Evolutionary conservation across 2,329 filamentous ascomycete species (phyloP), one percentile per base, ranked within the genome.

Genomic region (Eurotiales sp.): DNA sequence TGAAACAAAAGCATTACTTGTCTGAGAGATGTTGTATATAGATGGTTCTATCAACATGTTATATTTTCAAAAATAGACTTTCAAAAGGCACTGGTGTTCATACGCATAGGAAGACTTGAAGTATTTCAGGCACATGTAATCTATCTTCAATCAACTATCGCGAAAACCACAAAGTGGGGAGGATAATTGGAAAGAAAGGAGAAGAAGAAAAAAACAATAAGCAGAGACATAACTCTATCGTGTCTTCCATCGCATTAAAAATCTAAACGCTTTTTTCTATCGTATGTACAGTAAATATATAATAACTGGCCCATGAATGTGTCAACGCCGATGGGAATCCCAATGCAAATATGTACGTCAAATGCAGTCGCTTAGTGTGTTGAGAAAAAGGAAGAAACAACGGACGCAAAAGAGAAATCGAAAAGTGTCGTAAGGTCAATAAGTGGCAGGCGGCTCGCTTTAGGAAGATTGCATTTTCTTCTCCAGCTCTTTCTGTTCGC

Each of bases 401-500:
- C 10, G 63, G n/a, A n/a, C n/a, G n/a, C n/a, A n/a, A n/a, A n/a
- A n/a, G n/a, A 8, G 3, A 37, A 21, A 21, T 17, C n/a, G n/a
- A n/a, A 11, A 15, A 15, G 8, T 19, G 34, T 37, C 34, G 34
- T 37, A 37, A 37, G 34, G 34, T 37, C 34, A 37, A 71, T 54
- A 56, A 65, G 65, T 15, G 8, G 40, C 25, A 43, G 8, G n/a
- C 46, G 15, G 34, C n/a, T n/a, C n/a, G n/a, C n/a, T 36, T 27
- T 43, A 50, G 5, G 47, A 34, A 4, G 39, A 14, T 27, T 50
- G 39, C 37, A 50, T 27, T 62, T 81, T 77, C 55, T 71, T 65
- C 52, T 77, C 68, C 51, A 82, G 78, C 67, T 88, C 86, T 69
- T 84, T 83, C 74, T 97, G 90, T 77, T 96, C 89, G 51, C 88